Conservation (phyloP, 2,329 filamentous ascomycete species). For the Botryosphaeria dothidea region DNA sequence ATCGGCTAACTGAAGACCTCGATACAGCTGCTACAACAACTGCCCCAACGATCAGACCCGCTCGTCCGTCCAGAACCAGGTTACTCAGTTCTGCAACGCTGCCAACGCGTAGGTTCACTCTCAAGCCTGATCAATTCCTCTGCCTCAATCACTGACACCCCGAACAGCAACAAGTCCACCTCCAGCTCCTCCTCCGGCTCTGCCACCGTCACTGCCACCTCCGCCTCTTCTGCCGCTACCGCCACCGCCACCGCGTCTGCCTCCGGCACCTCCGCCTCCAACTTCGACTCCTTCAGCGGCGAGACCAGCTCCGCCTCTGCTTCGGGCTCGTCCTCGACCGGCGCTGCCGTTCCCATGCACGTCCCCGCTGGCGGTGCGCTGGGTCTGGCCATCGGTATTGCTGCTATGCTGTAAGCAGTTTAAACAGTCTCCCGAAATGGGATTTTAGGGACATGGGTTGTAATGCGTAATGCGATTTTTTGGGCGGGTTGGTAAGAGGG, state of each 20-base stretch:
- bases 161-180: not conserved
- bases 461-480: too few species aligned
- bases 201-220: not conserved
- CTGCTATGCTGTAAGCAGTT: not conserved
- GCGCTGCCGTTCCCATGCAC: not conserved
- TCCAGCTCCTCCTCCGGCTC: not conserved
- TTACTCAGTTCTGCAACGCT: slow-evolving; percentile 43
- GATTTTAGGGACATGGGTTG: too few species aligned
- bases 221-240: not conserved
- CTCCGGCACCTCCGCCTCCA: not conserved
- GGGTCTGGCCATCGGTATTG: not conserved
- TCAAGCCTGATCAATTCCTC: not conserved
- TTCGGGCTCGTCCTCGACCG: not conserved
- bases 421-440: too few species aligned
- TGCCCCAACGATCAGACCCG: slow-evolving; percentile 53
- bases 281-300: slow-evolving; percentile 4
- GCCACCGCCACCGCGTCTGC: not conserved
- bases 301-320: not conserved
- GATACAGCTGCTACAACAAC: slow-evolving; percentile 61
- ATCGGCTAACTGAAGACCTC: too few species aligned
- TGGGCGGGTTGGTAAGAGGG: too few species aligned
- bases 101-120: slow-evolving; percentile 39
- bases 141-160: not conserved
- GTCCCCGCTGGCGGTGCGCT: slow-evolving; percentile 2
- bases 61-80: slow-evolving; percentile 36